Evolutionary conservation across 306 rosid species (phyloP), one percentile per base, ranked within the genome.

Genomic region (Quillaja saponaria): DNA sequence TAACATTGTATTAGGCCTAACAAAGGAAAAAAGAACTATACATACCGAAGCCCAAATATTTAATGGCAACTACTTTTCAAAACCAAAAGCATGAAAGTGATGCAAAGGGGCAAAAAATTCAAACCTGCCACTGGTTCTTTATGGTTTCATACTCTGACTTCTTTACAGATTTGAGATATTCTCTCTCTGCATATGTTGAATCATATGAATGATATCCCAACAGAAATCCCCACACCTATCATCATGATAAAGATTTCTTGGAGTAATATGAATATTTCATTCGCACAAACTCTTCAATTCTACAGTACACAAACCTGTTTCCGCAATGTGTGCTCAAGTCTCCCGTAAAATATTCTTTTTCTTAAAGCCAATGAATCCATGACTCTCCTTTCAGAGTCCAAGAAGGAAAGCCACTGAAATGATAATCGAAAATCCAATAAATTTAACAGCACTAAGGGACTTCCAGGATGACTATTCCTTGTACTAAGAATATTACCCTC

Each of bases 121-220:
- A 79, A 77, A 89, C 99, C 99, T 89, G 89, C 99, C 99, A 94
- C 83, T 94, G 99, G 58, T 67, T 83, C 85, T 94, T 94, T 80
- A 94, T 63, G 46, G 77, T 89, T 73, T 76, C 82, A 20, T 81
- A 94, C 82, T 89, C 99, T 7, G 91, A 78, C 84, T 78, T 86
- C 74, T 83, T 85, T 33, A 85, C 55, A 12, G 95, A 74, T 73
- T 67, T 77, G 67, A 79, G 83, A 77, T 69, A 83, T 73, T 87
- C 89, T 81, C 97, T 89, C 84, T 89, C 99, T 15, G 97, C 99
- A 75, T 87, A 87, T 38, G 97, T 94, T 64, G 99, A 94, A 74
- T 87, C 84, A 78, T 73, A 89, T 1, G 86, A 67, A 64, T 87
- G 73, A 74, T 85, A 85, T 75, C 87, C 99, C 95, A 94, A 74